Percentiles rank a stretch among this genome's conserved stretches.
Conservation (phyloP, 441 rosid species). For the Gossypium aridum region DNA sequence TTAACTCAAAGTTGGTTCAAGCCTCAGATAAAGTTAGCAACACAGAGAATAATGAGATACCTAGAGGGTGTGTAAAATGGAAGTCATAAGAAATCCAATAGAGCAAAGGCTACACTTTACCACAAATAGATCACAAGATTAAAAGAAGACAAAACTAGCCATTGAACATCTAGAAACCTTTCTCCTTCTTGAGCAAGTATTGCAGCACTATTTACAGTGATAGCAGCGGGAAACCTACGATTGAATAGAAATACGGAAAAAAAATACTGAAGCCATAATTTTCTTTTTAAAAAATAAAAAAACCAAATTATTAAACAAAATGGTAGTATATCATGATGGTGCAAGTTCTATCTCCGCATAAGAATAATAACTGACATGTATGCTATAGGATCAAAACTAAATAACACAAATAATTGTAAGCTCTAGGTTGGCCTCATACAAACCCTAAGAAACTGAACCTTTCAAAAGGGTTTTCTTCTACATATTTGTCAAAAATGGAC, state of each 20-base stretch:
- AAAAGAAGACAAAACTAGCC: background rate
- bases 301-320: no score
- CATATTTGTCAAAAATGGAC: background rate
- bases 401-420: background rate
- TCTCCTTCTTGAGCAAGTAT: background rate
- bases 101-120: background rate
- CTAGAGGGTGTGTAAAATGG: background rate
- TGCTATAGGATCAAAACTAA: background rate
- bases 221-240: background rate
- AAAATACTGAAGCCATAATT: background rate
- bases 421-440: background rate
- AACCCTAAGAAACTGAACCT: background rate
- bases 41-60: background rate
- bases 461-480: background rate
- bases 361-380: background rate
- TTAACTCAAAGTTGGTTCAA: background rate
- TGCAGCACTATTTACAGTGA: background rate
- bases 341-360: background rate
- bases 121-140: background rate
- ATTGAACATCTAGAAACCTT: background rate
- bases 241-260: background rate
- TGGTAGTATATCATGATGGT: background rate
- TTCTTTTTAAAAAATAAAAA: no score
- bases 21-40: background rate
- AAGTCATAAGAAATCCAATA: background rate